A percentile compares a stretch with the other conserved stretches of the same genome.
Conservation (phyloP, 2,329 filamentous ascomycete genomes). For the Juglanconis juglandina region DNA sequence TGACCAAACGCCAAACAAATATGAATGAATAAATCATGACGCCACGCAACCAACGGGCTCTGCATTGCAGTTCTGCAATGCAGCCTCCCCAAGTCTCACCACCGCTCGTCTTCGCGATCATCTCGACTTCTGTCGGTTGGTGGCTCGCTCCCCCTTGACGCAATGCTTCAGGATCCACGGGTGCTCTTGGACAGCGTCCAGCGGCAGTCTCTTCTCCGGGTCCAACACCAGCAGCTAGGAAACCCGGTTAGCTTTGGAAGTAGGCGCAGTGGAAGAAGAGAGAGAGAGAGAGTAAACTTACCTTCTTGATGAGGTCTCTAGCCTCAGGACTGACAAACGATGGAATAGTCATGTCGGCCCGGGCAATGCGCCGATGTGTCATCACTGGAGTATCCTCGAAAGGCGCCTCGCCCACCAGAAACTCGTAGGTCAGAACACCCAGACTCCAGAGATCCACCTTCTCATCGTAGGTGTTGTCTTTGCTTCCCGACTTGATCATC, state of each 20-base stretch:
- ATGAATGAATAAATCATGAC: conserved; percentile 6
- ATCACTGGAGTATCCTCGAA: conserved; percentile 95
- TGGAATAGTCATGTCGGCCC: conserved; percentile 89
- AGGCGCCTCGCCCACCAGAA: conserved; percentile 89
- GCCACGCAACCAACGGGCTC: not conserved
- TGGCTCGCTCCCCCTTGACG: conserved; percentile 56
- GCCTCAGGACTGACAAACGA: conserved; percentile 88
- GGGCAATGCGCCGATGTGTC: conserved; percentile 85
- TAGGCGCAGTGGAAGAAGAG: not conserved
- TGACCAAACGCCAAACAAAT: conserved; percentile 16
- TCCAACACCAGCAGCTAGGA: conserved; percentile 81
- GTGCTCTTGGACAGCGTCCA: conserved; percentile 84
- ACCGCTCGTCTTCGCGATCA: conserved; percentile 16
- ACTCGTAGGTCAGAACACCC: conserved; percentile 93
- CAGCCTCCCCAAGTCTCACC: not conserved
- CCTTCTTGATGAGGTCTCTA: conserved; percentile 86
- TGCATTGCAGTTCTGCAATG: not conserved
- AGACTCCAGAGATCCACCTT: conserved; percentile 97
- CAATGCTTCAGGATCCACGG: conserved; percentile 98
- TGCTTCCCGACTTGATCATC: conserved; percentile 82
- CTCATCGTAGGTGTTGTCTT: conserved; percentile 87
- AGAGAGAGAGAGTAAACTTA: conserved; percentile 45
- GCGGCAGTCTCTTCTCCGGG: conserved; percentile 85
- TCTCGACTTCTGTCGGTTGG: conserved; percentile 46
- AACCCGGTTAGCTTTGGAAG: conserved; percentile 15